phyloP scores from a whole-genome alignment of 2,329 filamentous ascomycete species.

The Phialophora tarda region DNA sequence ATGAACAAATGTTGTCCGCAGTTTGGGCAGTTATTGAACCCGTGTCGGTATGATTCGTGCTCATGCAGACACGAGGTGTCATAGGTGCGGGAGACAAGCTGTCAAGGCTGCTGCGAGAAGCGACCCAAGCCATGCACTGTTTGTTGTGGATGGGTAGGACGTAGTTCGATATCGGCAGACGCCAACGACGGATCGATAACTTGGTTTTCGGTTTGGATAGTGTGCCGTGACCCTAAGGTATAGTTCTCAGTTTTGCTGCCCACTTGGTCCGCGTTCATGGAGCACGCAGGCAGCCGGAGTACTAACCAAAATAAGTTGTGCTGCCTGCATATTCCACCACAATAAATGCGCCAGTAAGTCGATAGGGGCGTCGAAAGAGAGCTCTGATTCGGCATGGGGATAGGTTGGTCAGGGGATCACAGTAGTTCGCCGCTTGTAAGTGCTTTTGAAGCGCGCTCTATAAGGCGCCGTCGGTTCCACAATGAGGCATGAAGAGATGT shows the following conservation, averaged over 20 bases:
- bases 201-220: neutral
- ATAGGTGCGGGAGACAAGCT: neutral
- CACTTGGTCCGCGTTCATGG: constrained; percentile 9
- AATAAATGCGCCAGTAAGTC: neutral
- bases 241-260: constrained; percentile 20
- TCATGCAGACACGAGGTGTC: neutral
- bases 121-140: neutral
- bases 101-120: neutral
- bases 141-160: neutral
- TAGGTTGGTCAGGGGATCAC: neutral
- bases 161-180: constrained; percentile 6
- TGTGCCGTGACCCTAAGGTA: constrained; percentile 10
- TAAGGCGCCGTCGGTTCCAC: no score
- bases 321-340: neutral
- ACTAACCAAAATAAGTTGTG: constrained; percentile 13
- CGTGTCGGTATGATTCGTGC: neutral
- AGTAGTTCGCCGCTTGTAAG: neutral
- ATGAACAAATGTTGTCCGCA: neutral
- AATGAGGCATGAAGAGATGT: neutral
- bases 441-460: neutral
- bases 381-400: neutral
- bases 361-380: neutral
- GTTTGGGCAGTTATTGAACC: neutral
- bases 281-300: neutral
- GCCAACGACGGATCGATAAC: neutral